Base-by-base conservation (phyloP, 495 filamentous ascomycete genomes). In the Penicillium salamii region DNA sequence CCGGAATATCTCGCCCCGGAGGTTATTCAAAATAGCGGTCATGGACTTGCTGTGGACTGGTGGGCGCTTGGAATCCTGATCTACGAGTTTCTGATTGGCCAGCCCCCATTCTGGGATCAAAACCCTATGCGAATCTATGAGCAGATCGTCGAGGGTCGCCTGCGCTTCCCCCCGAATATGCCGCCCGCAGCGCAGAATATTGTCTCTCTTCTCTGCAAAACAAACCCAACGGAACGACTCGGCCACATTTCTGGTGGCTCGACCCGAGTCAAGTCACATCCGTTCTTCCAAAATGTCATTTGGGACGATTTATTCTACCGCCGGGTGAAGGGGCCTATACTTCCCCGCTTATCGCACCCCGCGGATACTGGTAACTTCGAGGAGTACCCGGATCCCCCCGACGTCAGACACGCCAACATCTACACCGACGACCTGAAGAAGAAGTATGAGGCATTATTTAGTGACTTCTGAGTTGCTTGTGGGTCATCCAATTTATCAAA, bases 11-110 rank as follows among this genome's bases (percentile, higher is more conserved):
- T 98, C 15, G 91, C 93, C 2, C 93, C 93, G 2, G 93, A 98
- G 72, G 91, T 97, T 15, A 97, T 98, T 49, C 87, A 91, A 54
- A 95, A 91, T 65, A 92, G 90, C 61, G 91, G 91, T 12, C 93
- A 98, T 62, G 91, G 89, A 23, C 89, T 89, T 29, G 92, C 93
- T 1, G 93, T 98, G n/a, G 93, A 98, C 68, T 98, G 93, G 93
- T 98, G 93, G 93, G 95, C 93, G 6, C 75, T 97, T 53, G 93
- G 93, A 5, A 95, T 98, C 54, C 68, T 98, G 42, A 89, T 97
- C 46, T 97, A 95, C 66, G 93, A 98, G 63, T 96, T 98, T 60
- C 74, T 97, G 20, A 90, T 93, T 3, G 93, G 93, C 29, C 95
- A 96, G 59, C 93, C 93, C 5, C 93, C 93, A 2, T 98, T 98